Base-by-base conservation (phyloP, 1,139 yeast species). In the Geotrichum klebahnii region DNA sequence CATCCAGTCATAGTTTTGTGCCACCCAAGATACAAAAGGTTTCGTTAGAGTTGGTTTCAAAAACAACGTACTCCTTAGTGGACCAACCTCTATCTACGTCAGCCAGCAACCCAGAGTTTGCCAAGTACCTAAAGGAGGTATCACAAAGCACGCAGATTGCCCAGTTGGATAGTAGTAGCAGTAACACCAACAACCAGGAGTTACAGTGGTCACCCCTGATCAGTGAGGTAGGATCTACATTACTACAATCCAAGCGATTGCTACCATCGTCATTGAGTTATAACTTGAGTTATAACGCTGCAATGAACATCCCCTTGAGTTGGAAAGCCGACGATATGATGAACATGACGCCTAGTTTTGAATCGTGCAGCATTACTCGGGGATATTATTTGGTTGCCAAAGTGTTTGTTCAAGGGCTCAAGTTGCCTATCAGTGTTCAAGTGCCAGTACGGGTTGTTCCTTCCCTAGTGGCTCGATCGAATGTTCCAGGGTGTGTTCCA, bases 21-120 rank as follows among this genome's bases (percentile, higher is more conserved):
- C 16, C 26, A 16, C 42, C 42, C 5, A 14, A 16, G 33, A 26
- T 38, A 5, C 19, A n/a, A 28, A 23, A 38, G 42, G 42, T 38
- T 12, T 22, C 26, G 31, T 29, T 38, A 4, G 31, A 23, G 20
- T 19, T 38, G 19, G 42, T 23, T 4, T 8, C 32, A 5, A 29
- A 26, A 16, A 38, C 42, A 20, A 4, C 16, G 5, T 38, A 38
- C 42, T 38, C 42, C 19, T 24, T 19, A 16, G 9, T 24, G 17
- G 33, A 19, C 31, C 17, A n/a, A 17, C 19, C 42, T 4, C 42
- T 38, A 8, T 6, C 29, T 10, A 10, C 10, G 9, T 6, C 29
- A 6, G 10, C 29, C 33, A 17, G 4, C 33, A 17, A 19, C 5
- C 28, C 16, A 16, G 19, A 5, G 20, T n/a, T 17, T 16, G 38